These are phyloP conservation scores for Trichoderma koningiopsis DNA, from an alignment of 2,329 filamentous ascomycete species.

Conservation along the genomic window DNA sequence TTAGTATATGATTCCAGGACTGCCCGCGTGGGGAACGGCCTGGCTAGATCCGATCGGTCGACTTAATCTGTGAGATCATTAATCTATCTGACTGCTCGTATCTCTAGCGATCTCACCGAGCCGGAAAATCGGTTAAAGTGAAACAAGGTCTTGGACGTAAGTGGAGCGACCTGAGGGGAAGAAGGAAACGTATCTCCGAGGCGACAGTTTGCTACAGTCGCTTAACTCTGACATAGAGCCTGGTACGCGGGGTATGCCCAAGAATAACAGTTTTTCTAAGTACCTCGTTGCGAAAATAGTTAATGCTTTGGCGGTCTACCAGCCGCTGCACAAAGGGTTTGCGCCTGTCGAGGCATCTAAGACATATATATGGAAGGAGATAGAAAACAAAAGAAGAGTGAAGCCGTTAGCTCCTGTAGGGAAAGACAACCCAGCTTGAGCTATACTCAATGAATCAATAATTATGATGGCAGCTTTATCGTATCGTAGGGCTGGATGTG, in stretches of 20 bases:
- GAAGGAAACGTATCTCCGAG: neutral
- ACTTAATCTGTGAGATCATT: neutral
- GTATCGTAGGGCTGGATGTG: neutral
- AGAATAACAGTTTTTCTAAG: neutral
- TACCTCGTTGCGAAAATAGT: neutral
- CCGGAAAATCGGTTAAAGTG: conserved; percentile 20
- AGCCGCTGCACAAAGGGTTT: neutral
- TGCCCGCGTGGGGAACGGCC: neutral
- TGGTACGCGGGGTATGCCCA: neutral
- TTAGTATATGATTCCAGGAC: neutral
- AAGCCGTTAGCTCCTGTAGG: neutral
- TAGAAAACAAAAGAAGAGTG: neutral
- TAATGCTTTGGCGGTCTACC: neutral
- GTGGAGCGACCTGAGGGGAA: neutral
- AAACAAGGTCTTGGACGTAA: neutral
- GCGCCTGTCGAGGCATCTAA: neutral
- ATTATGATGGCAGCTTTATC: neutral
- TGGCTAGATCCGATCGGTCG: neutral
- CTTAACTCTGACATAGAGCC: neutral
- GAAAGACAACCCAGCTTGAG: neutral
- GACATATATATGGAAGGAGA: neutral
- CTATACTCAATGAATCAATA: neutral
- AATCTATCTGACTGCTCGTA: neutral
- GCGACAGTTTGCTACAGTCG: neutral
- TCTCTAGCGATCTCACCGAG: neutral